Conservation (phyloP, 495 filamentous ascomycete species). For the Cryomyces antarcticus region DNA sequence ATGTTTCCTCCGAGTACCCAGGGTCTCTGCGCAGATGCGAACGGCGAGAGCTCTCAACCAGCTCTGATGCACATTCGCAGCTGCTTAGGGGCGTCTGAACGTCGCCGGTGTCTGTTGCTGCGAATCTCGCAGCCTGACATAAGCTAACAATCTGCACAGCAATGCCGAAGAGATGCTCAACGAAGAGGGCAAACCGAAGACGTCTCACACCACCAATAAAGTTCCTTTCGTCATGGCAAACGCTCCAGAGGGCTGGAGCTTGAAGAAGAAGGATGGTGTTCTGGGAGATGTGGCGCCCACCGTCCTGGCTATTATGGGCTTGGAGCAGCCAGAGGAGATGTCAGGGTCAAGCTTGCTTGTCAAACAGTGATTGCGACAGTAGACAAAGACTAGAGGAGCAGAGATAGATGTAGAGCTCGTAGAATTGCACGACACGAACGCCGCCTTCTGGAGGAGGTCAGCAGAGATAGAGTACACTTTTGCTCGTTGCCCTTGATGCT, state of each 20-base stretch:
- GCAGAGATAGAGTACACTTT: no score
- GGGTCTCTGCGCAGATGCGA: no score
- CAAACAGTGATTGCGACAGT: constrained; percentile 27
- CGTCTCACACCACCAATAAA: constrained; percentile 90
- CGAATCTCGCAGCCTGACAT: not conserved
- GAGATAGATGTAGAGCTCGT: no score
- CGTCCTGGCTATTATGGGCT: constrained; percentile 71
- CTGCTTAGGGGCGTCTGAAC: no score
- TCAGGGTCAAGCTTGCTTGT: constrained; percentile 64
- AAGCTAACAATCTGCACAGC: constrained; percentile 14
- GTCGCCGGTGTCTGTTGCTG: no score
- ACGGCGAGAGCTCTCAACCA: no score
- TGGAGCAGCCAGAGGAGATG: constrained; percentile 83
- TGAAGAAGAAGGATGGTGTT: constrained; percentile 72
- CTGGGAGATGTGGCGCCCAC: constrained; percentile 93
- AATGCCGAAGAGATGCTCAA: constrained; percentile 99
- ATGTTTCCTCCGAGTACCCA: not conserved
- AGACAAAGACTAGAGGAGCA: no score
- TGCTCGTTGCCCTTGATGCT: no score
- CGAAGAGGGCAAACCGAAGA: constrained; percentile 86
- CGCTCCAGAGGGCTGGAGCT: constrained; percentile 69
- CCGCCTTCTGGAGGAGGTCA: no score
- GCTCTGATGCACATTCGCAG: no score
- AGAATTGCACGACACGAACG: no score
- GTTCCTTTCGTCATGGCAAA: constrained; percentile 95